phyloP scores from a whole-genome alignment of 2,329 filamentous ascomycete genomes.

The Colletotrichum sp. region DNA sequence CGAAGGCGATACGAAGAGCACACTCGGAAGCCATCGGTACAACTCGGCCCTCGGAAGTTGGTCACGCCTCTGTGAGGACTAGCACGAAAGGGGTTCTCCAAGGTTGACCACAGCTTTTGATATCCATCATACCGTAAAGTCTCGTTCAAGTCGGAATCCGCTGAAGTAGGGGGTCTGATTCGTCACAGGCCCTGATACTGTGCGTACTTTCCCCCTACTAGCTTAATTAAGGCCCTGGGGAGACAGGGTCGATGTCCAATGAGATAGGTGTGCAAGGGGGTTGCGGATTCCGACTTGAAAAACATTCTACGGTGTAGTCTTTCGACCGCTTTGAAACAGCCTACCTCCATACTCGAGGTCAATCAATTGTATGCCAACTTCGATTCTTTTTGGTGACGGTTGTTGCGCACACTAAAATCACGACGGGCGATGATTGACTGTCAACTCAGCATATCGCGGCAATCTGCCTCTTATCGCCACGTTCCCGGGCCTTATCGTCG shows the following conservation, averaged over 20 bases:
- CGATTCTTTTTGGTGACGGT: neutral
- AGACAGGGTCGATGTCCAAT: neutral
- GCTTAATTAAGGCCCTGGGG: neutral
- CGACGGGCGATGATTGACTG: neutral
- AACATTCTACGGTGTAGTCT: neutral
- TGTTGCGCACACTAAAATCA: neutral
- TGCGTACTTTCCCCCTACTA: neutral
- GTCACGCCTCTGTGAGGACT: neutral
- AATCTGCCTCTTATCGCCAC: neutral
- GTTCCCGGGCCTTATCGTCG: neutral
- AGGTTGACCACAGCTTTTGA: neutral
- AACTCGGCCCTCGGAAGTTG: neutral
- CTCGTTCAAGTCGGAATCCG: neutral
- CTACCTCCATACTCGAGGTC: neutral
- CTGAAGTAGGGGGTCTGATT: neutral
- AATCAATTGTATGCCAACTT: neutral
- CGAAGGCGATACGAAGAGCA: neutral
- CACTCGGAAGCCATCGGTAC: neutral
- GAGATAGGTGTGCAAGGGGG: neutral
- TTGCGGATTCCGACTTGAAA: neutral
- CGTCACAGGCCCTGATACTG: neutral
- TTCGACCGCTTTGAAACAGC: neutral
- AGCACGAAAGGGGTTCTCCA: neutral
- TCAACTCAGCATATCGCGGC: neutral
- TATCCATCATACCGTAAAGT: neutral